phyloP scores from a whole-genome alignment of 129 eudicot genomes.

The Gnaphalium uliginosum region DNA sequence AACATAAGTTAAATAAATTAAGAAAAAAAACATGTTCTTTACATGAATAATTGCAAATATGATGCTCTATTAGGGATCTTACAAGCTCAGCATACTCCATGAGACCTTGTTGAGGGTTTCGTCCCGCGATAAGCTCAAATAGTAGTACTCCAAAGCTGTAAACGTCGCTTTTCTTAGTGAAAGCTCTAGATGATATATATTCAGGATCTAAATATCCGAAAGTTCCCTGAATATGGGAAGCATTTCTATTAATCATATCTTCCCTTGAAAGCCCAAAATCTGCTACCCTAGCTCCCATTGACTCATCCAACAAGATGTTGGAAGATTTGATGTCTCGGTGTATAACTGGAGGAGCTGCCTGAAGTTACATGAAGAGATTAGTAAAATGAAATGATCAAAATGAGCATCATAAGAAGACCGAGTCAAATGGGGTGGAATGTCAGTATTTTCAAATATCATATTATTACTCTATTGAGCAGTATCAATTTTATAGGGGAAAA shows the following conservation, averaged over 20 bases:
- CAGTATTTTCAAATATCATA: too few species aligned
- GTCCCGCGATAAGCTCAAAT: conserved; percentile 83
- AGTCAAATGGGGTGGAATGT: not conserved
- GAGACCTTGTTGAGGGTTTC: conserved; percentile 89
- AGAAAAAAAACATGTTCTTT: not conserved
- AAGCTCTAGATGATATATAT: conserved; percentile 86
- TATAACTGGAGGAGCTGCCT: conserved; percentile 94
- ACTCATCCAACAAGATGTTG: conserved; percentile 88
- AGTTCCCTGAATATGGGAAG: conserved; percentile 77
- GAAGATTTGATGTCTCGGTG: conserved; percentile 96
- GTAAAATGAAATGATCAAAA: conserved; percentile 7
- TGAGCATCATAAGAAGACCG: not conserved
- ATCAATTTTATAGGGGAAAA: too few species aligned
- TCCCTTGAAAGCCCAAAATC: conserved; percentile 96
- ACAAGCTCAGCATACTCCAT: conserved; percentile 87
- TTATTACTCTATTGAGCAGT: too few species aligned
- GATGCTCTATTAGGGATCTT: conserved; percentile 30
- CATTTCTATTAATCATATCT: conserved; percentile 72
- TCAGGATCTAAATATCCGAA: conserved; percentile 96
- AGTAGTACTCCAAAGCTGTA: conserved; percentile 86
- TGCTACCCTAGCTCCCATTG: conserved; percentile 94
- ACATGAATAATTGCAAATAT: not conserved
- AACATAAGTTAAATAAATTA: not conserved
- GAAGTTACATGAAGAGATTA: conserved; percentile 21
- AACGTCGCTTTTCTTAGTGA: conserved; percentile 90